Percentiles rank a stretch among this genome's conserved stretches.
These are phyloP conservation scores for Penicillium oxalicum DNA, from an alignment of 2,329 filamentous ascomycete species.

Conservation along the genomic window DNA sequence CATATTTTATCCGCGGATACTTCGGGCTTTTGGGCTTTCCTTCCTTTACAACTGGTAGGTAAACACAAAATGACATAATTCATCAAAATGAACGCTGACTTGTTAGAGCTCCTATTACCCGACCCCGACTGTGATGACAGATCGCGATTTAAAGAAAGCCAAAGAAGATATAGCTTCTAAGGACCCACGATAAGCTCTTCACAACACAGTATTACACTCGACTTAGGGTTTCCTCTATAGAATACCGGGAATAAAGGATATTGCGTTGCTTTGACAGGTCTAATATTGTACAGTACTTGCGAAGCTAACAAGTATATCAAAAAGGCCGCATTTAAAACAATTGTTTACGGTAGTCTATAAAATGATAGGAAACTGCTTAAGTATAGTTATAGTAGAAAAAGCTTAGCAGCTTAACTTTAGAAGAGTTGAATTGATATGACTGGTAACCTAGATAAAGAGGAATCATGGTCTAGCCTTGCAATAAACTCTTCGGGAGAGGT, in stretches of 20 bases:
- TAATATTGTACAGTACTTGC: background rate
- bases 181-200: background rate
- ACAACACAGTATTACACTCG: conserved; percentile 1
- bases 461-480: no score
- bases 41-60: conserved; percentile 8
- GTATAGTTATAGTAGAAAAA: no score
- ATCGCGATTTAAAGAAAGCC: conserved; percentile 4
- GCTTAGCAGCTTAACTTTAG: no score
- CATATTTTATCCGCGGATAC: conserved; percentile 14
- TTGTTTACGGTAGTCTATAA: conserved; percentile 1
- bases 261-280: background rate
- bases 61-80: background rate
- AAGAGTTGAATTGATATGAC: no score
- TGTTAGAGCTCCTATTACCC: conserved; percentile 6
- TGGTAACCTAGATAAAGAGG: no score
- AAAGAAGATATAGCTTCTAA: background rate
- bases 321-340: conserved; percentile 1
- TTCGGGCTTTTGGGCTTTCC: conserved; percentile 10
- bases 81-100: background rate
- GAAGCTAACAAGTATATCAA: background rate
- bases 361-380: background rate
- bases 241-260: conserved; percentile 1
- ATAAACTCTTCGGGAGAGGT: background rate
- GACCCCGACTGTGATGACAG: conserved; percentile 1
- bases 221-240: conserved; percentile 1